Evolutionary conservation across 2,329 filamentous ascomycete genomes (phyloP).

Genomic region (Aciculosporium take): DNA sequence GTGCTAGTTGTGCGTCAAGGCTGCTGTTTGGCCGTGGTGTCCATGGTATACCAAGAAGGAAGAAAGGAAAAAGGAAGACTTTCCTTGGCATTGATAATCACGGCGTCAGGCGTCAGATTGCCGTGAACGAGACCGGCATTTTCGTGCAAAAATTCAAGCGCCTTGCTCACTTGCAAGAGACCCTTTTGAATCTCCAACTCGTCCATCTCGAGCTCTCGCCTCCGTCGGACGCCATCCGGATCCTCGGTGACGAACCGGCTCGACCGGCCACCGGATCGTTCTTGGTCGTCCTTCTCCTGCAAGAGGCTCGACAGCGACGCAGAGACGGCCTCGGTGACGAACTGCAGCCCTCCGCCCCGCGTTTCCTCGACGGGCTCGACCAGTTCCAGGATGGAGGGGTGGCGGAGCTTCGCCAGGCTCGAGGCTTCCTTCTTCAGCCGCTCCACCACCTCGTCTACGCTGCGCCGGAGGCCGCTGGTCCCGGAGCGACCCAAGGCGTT

Average conservation of each 20-base stretch:
- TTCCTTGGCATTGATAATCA: conserved; percentile 88
- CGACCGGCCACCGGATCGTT: conserved; percentile 53
- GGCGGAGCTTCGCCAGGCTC: conserved; percentile 72
- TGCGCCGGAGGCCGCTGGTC: conserved; percentile 58
- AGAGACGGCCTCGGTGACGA: conserved; percentile 84
- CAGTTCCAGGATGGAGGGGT: conserved; percentile 83
- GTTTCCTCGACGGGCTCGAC: conserved; percentile 94
- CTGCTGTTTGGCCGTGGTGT: not conserved
- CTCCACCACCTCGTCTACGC: conserved; percentile 81
- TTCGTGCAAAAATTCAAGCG: conserved; percentile 87
- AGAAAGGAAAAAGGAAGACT: too few relatives aligned
- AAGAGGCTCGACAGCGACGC: conserved; percentile 73
- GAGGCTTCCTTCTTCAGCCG: conserved; percentile 83
- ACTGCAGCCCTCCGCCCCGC: conserved; percentile 79
- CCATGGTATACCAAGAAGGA: conserved; percentile 6
- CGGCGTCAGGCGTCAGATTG: conserved; percentile 84
- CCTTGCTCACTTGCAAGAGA: conserved; percentile 81
- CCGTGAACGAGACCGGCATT: conserved; percentile 88
- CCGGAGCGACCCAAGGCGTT: conserved; percentile 24
- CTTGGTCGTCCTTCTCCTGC: conserved; percentile 79
- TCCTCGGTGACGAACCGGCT: conserved; percentile 75
- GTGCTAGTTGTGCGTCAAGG: not conserved
- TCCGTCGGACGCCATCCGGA: conserved; percentile 53
- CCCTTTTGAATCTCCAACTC: conserved; percentile 97
- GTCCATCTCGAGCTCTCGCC: conserved; percentile 82